These are phyloP conservation scores for Penicillium steckii DNA, from an alignment of 495 filamentous ascomycete species.

Conservation along the genomic window DNA sequence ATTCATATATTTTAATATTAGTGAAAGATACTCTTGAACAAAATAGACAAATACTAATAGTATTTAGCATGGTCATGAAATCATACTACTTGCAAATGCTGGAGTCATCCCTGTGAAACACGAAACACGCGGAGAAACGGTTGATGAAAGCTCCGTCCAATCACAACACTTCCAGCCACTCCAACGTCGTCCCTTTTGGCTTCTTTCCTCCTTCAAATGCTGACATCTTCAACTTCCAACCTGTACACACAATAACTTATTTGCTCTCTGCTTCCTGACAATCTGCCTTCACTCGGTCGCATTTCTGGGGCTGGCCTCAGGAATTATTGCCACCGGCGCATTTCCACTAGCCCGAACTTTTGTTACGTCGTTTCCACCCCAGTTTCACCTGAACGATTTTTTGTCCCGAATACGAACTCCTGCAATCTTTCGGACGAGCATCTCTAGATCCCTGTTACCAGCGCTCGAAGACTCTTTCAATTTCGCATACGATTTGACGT, in stretches of 20 bases:
- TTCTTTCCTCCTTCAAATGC: background rate
- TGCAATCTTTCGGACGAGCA: background rate
- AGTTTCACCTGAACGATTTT: background rate
- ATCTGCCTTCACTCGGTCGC: background rate
- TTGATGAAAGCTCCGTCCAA: slow-evolving; percentile 25
- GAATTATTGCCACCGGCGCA: slow-evolving; percentile 7
- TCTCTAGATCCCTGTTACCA: background rate
- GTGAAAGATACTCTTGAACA: too few relatives aligned
- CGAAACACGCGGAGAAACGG: slow-evolving; percentile 14
- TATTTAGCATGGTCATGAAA: too few relatives aligned
- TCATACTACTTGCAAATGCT: too few relatives aligned
- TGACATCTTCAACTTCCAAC: background rate
- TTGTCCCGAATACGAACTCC: slow-evolving; percentile 1
- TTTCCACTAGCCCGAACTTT: slow-evolving; percentile 4
- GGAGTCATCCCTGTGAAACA: background rate
- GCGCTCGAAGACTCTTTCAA: background rate
- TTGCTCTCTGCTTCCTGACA: too few relatives aligned
- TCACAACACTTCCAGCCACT: slow-evolving; percentile 24
- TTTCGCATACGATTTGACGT: background rate
- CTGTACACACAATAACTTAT: background rate
- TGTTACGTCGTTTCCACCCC: slow-evolving; percentile 9
- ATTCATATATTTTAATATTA: too few relatives aligned
- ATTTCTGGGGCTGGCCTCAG: slow-evolving; percentile 3
- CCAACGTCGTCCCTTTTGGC: slow-evolving; percentile 19
- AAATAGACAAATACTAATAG: background rate